Conservation (phyloP, 2,329 filamentous ascomycete species). For the Penicillium nordicum region DNA sequence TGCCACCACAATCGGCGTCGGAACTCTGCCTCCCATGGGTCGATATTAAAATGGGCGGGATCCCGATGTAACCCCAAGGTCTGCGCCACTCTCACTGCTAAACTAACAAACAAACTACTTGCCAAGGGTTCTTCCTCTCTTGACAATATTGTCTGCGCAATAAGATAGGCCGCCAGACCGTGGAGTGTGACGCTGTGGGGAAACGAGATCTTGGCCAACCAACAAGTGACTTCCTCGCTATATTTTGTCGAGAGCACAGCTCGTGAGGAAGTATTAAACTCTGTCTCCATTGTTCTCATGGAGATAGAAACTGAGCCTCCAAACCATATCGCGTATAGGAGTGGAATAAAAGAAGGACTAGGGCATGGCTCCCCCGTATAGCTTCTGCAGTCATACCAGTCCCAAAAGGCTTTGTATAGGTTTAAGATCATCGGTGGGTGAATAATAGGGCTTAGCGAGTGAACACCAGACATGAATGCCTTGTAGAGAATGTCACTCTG, state of each 20-base stretch:
- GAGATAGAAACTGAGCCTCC: slow-evolving; percentile 47
- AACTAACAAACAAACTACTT: slow-evolving; percentile 48
- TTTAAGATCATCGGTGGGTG: slow-evolving; percentile 42
- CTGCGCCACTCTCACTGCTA: slow-evolving; percentile 47
- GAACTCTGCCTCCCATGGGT: slow-evolving; percentile 44
- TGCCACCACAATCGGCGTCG: slow-evolving; percentile 50
- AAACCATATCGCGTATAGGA: slow-evolving; percentile 49
- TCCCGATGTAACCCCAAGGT: slow-evolving; percentile 50
- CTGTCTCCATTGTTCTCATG: slow-evolving; percentile 39
- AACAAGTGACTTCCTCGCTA: slow-evolving; percentile 44
- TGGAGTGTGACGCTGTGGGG: slow-evolving; percentile 46
- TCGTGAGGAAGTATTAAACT: slow-evolving; percentile 38
- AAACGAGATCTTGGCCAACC: slow-evolving; percentile 44
- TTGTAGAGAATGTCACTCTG: slow-evolving; percentile 48
- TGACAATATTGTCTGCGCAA: slow-evolving; percentile 47
- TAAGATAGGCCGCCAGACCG: slow-evolving; percentile 46
- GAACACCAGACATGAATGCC: slow-evolving; percentile 47
- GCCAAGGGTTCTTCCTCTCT: slow-evolving; percentile 50
- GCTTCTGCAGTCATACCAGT: slow-evolving; percentile 43
- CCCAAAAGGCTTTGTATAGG: slow-evolving; percentile 45
- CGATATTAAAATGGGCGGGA: slow-evolving; percentile 47
- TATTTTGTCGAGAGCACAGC: slow-evolving; percentile 38
- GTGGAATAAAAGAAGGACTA: slow-evolving; percentile 43
- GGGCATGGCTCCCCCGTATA: slow-evolving; percentile 37
- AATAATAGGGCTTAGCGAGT: slow-evolving; percentile 45